Percentiles rank a stretch among this genome's conserved stretches.
Conservation (phyloP, 352 stramenopile species). For the Globisporangium paddicum region DNA sequence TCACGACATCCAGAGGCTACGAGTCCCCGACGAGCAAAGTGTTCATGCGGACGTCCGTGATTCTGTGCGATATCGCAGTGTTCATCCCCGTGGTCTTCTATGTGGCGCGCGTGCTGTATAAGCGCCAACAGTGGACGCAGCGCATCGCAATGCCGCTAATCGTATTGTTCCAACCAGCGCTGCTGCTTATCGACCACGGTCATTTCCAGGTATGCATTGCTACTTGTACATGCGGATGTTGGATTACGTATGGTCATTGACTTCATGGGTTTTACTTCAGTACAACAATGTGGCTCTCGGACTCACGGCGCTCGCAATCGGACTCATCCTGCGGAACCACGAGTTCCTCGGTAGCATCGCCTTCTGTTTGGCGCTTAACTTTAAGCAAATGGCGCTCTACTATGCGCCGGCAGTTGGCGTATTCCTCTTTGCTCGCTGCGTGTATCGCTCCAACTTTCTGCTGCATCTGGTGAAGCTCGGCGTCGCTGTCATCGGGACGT, state of each 20-base stretch:
- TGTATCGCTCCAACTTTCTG: conserved; percentile 44
- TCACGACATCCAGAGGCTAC: conserved; percentile 78
- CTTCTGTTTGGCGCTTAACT: conserved; percentile 95
- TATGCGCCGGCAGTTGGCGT: conserved; percentile 94
- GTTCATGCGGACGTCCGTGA: conserved; percentile 92
- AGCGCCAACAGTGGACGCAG: conserved; percentile 40
- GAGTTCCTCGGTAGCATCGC: conserved; percentile 80
- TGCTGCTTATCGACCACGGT: conserved; percentile 97
- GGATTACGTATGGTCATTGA: too few relatives aligned
- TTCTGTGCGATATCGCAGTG: conserved; percentile 91
- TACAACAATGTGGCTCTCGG: conserved; percentile 99
- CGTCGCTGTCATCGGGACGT: conserved; percentile 87
- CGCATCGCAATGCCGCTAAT: conserved; percentile 57
- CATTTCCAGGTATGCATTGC: conserved; percentile 91
- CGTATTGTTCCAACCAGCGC: conserved; percentile 80
- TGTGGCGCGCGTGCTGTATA: conserved; percentile 43
- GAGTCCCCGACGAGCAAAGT: conserved; percentile 81
- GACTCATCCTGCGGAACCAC: conserved; percentile 63
- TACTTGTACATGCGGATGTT: background rate
- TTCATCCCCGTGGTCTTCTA: conserved; percentile 73
- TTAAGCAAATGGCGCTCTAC: conserved; percentile 99
- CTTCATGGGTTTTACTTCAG: conserved; percentile 21
- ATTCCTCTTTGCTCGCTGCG: conserved; percentile 89
- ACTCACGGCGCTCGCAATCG: conserved; percentile 67
- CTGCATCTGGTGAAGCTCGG: conserved; percentile 69